phyloP scores from a whole-genome alignment of 2,329 filamentous ascomycete genomes.

The Neonectria ditissima region DNA sequence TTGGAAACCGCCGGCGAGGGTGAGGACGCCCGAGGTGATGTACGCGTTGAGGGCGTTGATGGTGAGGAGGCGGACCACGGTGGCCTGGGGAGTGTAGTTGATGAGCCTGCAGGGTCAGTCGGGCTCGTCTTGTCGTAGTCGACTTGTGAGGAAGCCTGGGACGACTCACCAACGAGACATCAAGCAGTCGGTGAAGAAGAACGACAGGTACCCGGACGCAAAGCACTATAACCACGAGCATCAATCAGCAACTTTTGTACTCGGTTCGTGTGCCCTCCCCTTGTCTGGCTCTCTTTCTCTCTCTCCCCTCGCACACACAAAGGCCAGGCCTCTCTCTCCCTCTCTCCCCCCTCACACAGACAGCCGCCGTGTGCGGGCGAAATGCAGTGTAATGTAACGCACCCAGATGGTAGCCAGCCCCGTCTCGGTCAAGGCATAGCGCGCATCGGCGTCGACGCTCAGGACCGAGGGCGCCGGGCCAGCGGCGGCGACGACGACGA shows the following conservation, averaged over 20 bases:
- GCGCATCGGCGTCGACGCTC: slow-evolving; percentile 40
- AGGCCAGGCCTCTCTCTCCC: not conserved
- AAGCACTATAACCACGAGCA: slow-evolving; percentile 66
- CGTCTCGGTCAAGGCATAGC: slow-evolving; percentile 71
- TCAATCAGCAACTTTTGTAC: slow-evolving; percentile 25
- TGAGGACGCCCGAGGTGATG: slow-evolving; percentile 78
- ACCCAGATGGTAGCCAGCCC: slow-evolving; percentile 81
- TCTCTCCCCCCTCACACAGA: no score
- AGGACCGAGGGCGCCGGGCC: slow-evolving; percentile 32
- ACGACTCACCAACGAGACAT: slow-evolving; percentile 80
- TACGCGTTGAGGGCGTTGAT: slow-evolving; percentile 81
- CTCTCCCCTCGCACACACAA: not conserved
- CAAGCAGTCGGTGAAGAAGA: slow-evolving; percentile 86
- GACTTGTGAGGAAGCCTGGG: not conserved
- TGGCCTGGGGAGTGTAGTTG: slow-evolving; percentile 84
- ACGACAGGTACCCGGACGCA: slow-evolving; percentile 81
- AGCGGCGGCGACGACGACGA: slow-evolving; percentile 42
- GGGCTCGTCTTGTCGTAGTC: not conserved
- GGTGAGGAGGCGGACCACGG: slow-evolving; percentile 81
- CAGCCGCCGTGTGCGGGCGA: no score
- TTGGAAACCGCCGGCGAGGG: slow-evolving; percentile 75
- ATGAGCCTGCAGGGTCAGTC: slow-evolving; percentile 71
- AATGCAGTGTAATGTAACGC: slow-evolving; percentile 48
- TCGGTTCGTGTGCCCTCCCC: no score
- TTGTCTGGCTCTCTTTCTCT: slow-evolving; percentile 5